Percentiles rank a stretch among this genome's conserved stretches.
Evolutionary conservation across 2,329 filamentous ascomycete species (phyloP).

Genomic region (Neonectria hederae): DNA sequence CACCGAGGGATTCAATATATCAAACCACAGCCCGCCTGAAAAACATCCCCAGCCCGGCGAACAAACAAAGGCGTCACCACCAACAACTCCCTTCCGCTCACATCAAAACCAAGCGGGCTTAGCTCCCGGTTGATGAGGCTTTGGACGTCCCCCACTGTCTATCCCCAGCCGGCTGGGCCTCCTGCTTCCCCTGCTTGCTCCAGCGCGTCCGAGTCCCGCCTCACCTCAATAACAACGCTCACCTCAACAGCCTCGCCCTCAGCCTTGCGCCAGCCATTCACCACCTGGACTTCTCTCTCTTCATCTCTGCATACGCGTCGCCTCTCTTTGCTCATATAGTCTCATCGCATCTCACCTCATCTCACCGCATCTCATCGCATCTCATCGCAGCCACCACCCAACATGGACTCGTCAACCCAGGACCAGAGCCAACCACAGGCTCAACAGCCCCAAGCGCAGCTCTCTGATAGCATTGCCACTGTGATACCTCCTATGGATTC

Average conservation of each 20-base stretch:
- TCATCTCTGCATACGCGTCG: neutral
- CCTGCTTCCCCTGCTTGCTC: slow-evolving; percentile 15
- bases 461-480: slow-evolving; percentile 20
- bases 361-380: neutral
- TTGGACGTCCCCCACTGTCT: slow-evolving; percentile 15
- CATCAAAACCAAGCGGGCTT: slow-evolving; percentile 2
- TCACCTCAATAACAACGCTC: slow-evolving; percentile 34
- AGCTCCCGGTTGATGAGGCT: slow-evolving; percentile 24
- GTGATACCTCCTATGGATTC: slow-evolving; percentile 22
- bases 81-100: neutral
- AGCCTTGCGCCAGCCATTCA: slow-evolving; percentile 30
- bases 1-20: slow-evolving; percentile 13
- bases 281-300: neutral
- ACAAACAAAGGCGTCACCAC: neutral
- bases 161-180: slow-evolving; percentile 38
- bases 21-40: slow-evolving; percentile 3
- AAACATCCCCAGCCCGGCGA: neutral
- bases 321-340: neutral
- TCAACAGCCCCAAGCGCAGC: slow-evolving; percentile 32
- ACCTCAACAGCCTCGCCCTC: slow-evolving; percentile 26
- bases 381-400: neutral
- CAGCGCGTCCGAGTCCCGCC: slow-evolving; percentile 27
- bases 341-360: neutral
- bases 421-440: slow-evolving; percentile 18
- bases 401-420: slow-evolving; percentile 36